Evolutionary conservation across 257 asterid species (phyloP).

Genomic region (Eustoma russellianum): DNA sequence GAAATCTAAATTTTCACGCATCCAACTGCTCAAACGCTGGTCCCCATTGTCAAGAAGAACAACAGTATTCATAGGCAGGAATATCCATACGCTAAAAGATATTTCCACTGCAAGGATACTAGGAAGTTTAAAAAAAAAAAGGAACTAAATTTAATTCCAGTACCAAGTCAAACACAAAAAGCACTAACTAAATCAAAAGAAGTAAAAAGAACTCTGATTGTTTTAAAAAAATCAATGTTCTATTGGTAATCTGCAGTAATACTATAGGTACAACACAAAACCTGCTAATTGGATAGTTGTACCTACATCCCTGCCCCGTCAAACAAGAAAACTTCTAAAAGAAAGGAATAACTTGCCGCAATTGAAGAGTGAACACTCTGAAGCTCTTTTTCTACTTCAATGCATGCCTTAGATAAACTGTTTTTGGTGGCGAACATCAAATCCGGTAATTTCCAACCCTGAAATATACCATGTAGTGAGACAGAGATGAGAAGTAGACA

Average conservation of each 20-base stretch:
- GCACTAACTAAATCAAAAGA: no score
- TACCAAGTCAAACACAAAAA: no score
- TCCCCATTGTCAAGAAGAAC: background rate
- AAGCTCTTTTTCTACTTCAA: slow-evolving; percentile 66
- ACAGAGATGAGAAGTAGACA: background rate
- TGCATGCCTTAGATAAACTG: slow-evolving; percentile 76
- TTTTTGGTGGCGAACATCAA: slow-evolving; percentile 95
- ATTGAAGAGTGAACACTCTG: slow-evolving; percentile 66
- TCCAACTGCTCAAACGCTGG: background rate
- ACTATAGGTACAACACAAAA: background rate
- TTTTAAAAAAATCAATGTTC: background rate
- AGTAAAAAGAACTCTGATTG: background rate
- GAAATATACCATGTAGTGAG: slow-evolving; percentile 9
- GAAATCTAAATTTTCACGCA: background rate
- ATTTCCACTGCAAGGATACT: no score
- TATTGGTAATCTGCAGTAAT: background rate
- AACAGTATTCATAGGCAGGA: no score
- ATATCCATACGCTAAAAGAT: no score
- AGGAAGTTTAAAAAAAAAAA: no score
- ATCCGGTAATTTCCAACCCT: slow-evolving; percentile 89
- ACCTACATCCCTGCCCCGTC: background rate
- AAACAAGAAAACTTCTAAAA: background rate
- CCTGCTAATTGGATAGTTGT: background rate
- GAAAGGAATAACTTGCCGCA: slow-evolving; percentile 39
- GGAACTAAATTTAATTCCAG: no score